Evolutionary conservation across 257 asterid genomes (phyloP).

Genomic region (Solanum tarijense): DNA sequence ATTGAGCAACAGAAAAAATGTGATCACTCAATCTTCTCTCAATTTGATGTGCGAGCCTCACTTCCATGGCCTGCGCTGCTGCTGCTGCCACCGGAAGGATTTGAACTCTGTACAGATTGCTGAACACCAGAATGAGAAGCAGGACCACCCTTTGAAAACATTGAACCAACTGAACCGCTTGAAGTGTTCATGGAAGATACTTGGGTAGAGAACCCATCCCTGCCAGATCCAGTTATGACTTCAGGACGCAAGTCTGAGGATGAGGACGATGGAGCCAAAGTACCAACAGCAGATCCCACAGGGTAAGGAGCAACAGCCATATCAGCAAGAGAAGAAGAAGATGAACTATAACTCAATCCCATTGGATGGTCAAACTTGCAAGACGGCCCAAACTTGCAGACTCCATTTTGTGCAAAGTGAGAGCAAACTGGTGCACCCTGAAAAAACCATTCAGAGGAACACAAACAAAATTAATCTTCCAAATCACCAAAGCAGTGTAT

Average conservation of each 20-base stretch:
- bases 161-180: constrained; percentile 30
- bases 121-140: constrained; percentile 29
- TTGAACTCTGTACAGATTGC: constrained; percentile 28
- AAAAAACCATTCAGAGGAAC: background rate
- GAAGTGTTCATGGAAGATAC: constrained; percentile 20
- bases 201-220: constrained; percentile 15
- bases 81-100: constrained; percentile 19
- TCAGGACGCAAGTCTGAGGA: constrained; percentile 33
- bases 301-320: constrained; percentile 94
- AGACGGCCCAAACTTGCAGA: constrained; percentile 79
- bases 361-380: constrained; percentile 91
- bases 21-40: constrained; percentile 11
- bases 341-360: constrained; percentile 71
- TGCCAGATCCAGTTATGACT: constrained; percentile 17
- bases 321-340: constrained; percentile 83
- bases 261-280: constrained; percentile 50
- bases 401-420: constrained; percentile 76
- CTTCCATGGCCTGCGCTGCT: constrained; percentile 21
- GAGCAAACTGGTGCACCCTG: constrained; percentile 79
- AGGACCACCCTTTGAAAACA: constrained; percentile 34
- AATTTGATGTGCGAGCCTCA: constrained; percentile 47
- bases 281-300: constrained; percentile 59
- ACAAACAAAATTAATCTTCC: background rate
- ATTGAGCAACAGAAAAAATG: constrained; percentile 14
- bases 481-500: background rate